Base-by-base conservation (phyloP, 352 stramenopile genomes). In the Globisporangium orthogonon region DNA sequence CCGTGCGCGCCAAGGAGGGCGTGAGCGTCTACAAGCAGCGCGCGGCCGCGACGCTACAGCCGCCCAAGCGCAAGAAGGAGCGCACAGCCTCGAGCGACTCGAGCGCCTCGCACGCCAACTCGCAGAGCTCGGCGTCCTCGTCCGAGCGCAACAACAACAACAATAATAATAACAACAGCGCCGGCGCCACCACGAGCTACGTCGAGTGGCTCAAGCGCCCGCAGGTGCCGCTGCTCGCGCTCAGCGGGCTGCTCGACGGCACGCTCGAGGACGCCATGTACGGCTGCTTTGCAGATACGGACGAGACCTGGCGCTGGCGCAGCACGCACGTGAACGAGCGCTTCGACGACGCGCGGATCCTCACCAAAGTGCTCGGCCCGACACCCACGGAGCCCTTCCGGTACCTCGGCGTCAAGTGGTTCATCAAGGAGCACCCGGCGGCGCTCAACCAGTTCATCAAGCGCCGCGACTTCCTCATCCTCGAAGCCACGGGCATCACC, bases 401-500 rank as follows among this genome's bases (percentile, higher is more conserved):
- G 18, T 68, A 60, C 49, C 28, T 74, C 1, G 56, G 59, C 11
- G 33, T 73, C 45, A 67, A 68, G 47, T 73, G 66, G 66, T 49
- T 58, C 10, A 60, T 73, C 17, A 60, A 56, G 7, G 49, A 46
- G 6, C 47, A 62, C 43, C 39, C 52, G 1, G 23, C 31, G 13
- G 45, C 58, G 9, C 30, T 60, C 3, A 51, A 55, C n/a, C 62
- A 49, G 18, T 17, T 66, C 40, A 29, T 70, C 14, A 18, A 48
- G 41, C 49, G 57, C 41, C 61, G 62, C 11, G 58, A 68, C 35
- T 73, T 74, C 37, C 39, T 86, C 17, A 56, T 80, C 14, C 56
- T 83, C 4, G 69, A 76, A 29, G 63, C 76, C 14, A 76, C 65
- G 15, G 72, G 72, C 14, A 67, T 82, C 18, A 45, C n/a, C n/a